These are phyloP conservation scores for Wallacemonas sp. DNA, from an alignment of 208 protist species.

Conservation along the genomic window DNA sequence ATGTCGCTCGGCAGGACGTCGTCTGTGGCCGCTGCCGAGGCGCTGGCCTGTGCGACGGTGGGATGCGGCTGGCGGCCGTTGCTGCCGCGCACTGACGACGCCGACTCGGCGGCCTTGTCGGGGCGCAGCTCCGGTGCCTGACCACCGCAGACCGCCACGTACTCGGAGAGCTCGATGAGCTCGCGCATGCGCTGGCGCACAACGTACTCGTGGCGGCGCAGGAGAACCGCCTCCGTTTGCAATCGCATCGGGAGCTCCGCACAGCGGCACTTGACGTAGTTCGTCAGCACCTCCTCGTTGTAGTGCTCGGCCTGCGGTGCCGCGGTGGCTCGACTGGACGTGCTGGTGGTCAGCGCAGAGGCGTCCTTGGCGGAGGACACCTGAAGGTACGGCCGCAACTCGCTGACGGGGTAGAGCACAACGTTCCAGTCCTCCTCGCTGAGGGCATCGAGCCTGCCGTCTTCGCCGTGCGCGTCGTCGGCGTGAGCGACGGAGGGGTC, in stretches of 20 bases:
- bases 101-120: background rate
- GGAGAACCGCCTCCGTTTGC: constrained; percentile 58
- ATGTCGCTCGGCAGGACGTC: constrained; percentile 25
- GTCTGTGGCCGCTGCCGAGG: background rate
- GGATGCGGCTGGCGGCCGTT: background rate
- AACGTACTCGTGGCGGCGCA: constrained; percentile 63
- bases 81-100: background rate
- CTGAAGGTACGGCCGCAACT: constrained; percentile 26
- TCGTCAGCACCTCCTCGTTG: constrained; percentile 14
- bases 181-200: constrained; percentile 64
- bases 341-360: background rate
- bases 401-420: constrained; percentile 29
- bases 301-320: background rate
- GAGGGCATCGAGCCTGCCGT: constrained; percentile 24
- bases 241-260: constrained; percentile 81
- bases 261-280: constrained; percentile 41
- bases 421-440: constrained; percentile 37
- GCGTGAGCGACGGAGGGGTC: background rate
- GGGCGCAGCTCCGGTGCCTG: constrained; percentile 1
- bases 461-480: background rate
- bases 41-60: background rate
- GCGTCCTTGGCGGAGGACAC: background rate
- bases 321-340: background rate
- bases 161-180: constrained; percentile 65
- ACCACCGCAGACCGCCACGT: constrained; percentile 25